Evolutionary conservation across 805 yeast species (phyloP).

Genomic region (Candida sithepensis): DNA sequence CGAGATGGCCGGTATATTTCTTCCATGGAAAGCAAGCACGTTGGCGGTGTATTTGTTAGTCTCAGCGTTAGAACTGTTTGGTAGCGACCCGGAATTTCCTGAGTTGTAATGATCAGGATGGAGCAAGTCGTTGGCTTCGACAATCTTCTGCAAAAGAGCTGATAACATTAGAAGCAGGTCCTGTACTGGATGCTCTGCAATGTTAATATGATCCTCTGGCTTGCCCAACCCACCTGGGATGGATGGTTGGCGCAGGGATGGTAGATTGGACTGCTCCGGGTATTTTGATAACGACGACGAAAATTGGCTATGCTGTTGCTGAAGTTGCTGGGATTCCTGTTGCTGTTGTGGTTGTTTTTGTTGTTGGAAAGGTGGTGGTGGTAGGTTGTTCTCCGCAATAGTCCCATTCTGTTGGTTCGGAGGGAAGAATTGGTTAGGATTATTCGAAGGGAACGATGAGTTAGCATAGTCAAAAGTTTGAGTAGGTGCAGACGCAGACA

Average conservation of each 20-base stretch:
- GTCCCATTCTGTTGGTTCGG: slow-evolving; percentile 8
- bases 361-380: slow-evolving; percentile 8
- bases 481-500: slow-evolving; percentile 29
- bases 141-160: slow-evolving; percentile 77
- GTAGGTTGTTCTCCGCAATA: slow-evolving; percentile 5
- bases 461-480: slow-evolving; percentile 16
- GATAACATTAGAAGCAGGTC: slow-evolving; percentile 83
- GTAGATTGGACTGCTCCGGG: slow-evolving; percentile 2
- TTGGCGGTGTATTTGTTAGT: slow-evolving; percentile 54
- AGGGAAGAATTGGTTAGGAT: slow-evolving; percentile 5
- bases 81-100: slow-evolving; percentile 21
- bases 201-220: slow-evolving; percentile 54
- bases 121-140: slow-evolving; percentile 82
- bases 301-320: slow-evolving; percentile 6
- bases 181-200: slow-evolving; percentile 78
- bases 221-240: slow-evolving; percentile 1
- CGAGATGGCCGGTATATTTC: slow-evolving; percentile 93
- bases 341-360: slow-evolving; percentile 10
- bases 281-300: slow-evolving; percentile 1
- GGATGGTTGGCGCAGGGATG: slow-evolving; percentile 1
- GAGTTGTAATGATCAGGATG: slow-evolving; percentile 64
- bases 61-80: slow-evolving; percentile 12
- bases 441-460: slow-evolving; percentile 13
- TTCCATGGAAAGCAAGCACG: slow-evolving; percentile 89
- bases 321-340: too few relatives aligned